Conservation (phyloP, 257 asterid species). For the Penstemon newberryi region DNA sequence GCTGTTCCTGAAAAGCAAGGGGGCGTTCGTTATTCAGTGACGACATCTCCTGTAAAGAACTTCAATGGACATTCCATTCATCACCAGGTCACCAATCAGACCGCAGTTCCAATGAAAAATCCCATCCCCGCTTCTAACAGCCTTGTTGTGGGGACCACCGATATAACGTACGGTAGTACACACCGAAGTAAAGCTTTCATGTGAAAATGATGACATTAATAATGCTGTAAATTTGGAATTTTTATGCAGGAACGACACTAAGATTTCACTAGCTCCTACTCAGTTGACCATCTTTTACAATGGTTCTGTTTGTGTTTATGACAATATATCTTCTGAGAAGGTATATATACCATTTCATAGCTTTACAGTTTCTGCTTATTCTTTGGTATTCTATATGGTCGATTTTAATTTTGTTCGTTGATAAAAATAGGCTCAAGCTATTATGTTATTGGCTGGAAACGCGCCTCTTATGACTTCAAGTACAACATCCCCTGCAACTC, state of each 20-base stretch:
- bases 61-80: conserved; percentile 25
- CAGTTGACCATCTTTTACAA: conserved; percentile 87
- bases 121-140: conserved; percentile 35
- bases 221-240: conserved; percentile 17
- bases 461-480: conserved; percentile 45
- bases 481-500: conserved; percentile 41
- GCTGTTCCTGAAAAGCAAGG: conserved; percentile 46
- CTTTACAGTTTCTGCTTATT: not conserved
- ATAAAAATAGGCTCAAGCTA: conserved; percentile 78
- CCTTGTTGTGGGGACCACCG: conserved; percentile 57
- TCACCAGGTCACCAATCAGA: conserved; percentile 19
- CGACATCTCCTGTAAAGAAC: conserved; percentile 46
- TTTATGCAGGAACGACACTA: conserved; percentile 47
- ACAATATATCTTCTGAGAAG: conserved; percentile 78
- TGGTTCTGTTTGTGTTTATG: conserved; percentile 81
- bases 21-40: conserved; percentile 37
- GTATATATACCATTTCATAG: conserved; percentile 40
- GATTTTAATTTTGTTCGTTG: conserved; percentile 4
- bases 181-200: not conserved
- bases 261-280: conserved; percentile 51
- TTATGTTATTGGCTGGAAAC: conserved; percentile 89
- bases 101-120: conserved; percentile 31
- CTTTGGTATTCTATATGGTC: not conserved
- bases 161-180: conserved; percentile 49
- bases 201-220: not conserved